Evolutionary conservation across 352 stramenopile species (phyloP), one percentile per base, ranked within the genome.

Genomic region (Phytophthora sp.): DNA sequence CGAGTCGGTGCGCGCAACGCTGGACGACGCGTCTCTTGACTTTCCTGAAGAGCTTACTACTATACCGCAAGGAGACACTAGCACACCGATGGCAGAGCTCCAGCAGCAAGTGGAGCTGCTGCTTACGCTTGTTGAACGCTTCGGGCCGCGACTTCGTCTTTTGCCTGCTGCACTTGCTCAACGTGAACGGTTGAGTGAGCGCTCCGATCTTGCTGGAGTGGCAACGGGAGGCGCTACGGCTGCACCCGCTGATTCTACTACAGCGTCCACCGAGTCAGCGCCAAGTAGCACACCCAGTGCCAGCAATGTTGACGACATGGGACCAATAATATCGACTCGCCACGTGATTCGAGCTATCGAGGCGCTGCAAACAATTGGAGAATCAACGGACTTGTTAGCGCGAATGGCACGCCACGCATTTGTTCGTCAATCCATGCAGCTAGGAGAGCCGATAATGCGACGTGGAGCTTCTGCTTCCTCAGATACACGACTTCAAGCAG

Each of bases 41-140:
- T 72, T 77, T 17, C 64, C 69, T 2, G 24, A 46, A 9, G 59
- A 74, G 1, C 51, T 74, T 17, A 44, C 49, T 17, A 21, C 54
- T 18, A 17, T 68, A 15, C 39, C 62, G 30, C 54, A 65, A 66
- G 59, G 50, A 63, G 50, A 66, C 24, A 44, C 53, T 1, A 65
- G 60, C 23, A 42, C 50, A 24, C 52, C 43, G 5, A 70, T 77
- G 54, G 17, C 21, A n/a, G 64, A 70, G 49, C 20, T 88, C 32
- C 79, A 88, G 49, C 54, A 80, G n/a, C 77, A 89, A 34, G 57
- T 91, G 27, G 70, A 74, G 18, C 62, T 80, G 41, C 52, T 88
- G 5, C 66, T 78, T 18, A 75, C 71, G 4, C 63, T 89, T 3
- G 57, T 87, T 10, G 59, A 75, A 3, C 65, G 77, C 13, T 87